phyloP scores from a whole-genome alignment of 2,329 filamentous ascomycete genomes.

The Claviceps sorghi region DNA sequence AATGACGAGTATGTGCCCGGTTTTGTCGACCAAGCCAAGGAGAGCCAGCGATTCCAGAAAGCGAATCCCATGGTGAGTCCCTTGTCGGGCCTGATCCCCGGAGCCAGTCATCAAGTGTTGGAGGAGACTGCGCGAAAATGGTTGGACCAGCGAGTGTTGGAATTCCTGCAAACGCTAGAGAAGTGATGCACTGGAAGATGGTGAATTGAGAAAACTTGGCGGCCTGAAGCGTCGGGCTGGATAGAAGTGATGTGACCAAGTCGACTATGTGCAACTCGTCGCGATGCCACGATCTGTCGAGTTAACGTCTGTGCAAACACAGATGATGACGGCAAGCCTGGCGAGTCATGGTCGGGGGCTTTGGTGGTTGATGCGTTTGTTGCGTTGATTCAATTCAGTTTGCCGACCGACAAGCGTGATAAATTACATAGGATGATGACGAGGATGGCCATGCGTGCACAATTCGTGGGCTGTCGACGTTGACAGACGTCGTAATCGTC shows the following conservation, averaged over 20 bases:
- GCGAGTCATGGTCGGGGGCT: too few relatives aligned
- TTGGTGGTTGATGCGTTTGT: neutral
- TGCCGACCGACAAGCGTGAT: neutral
- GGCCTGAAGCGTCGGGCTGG: neutral
- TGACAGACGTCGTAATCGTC: neutral
- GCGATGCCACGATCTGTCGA: too few relatives aligned
- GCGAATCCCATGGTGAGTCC: conserved; percentile 31
- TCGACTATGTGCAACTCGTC: too few relatives aligned
- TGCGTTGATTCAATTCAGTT: neutral
- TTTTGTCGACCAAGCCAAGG: conserved; percentile 38
- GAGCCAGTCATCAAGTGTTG: conserved; percentile 35
- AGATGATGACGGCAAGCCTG: too few relatives aligned
- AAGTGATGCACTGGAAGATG: conserved; percentile 1
- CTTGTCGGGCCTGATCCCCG: conserved; percentile 38
- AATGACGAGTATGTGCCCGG: conserved; percentile 51
- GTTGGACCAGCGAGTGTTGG: conserved; percentile 31
- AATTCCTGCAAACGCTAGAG: conserved; percentile 26
- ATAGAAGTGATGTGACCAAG: neutral
- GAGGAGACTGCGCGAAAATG: conserved; percentile 31
- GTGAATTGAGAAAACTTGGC: neutral
- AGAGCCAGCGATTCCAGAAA: conserved; percentile 43
- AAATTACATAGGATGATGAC: neutral
- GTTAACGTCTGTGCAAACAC: too few relatives aligned
- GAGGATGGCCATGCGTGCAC: too few relatives aligned
- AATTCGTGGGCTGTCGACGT: too few relatives aligned